phyloP scores from a whole-genome alignment of 352 stramenopile species.

The Phytophthora tubulina region DNA sequence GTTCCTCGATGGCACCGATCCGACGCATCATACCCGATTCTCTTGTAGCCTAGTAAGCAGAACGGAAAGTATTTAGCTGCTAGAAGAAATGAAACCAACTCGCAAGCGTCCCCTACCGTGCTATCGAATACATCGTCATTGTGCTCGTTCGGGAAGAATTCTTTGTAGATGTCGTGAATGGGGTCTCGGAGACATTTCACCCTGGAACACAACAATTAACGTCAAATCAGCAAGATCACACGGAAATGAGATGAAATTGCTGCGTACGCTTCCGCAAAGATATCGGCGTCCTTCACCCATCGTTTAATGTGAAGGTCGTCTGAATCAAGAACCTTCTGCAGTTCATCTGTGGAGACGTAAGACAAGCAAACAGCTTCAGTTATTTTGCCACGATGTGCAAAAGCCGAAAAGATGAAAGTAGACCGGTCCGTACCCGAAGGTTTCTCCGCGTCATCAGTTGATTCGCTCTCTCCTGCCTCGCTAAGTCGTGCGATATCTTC shows the following conservation, averaged over 20 bases:
- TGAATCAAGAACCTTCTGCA: slow-evolving; percentile 58
- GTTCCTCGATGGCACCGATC: slow-evolving; percentile 70
- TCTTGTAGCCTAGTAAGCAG: slow-evolving; percentile 14
- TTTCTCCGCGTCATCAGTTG: slow-evolving; percentile 46
- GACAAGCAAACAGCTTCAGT: neutral
- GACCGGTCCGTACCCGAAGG: slow-evolving; percentile 42
- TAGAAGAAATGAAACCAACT: neutral
- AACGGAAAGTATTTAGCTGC: neutral
- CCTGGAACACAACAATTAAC: slow-evolving; percentile 28
- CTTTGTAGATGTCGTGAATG: slow-evolving; percentile 61
- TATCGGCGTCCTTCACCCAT: slow-evolving; percentile 54
- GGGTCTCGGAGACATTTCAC: slow-evolving; percentile 63
- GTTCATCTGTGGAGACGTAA: slow-evolving; percentile 36
- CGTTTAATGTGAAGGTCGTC: slow-evolving; percentile 61
- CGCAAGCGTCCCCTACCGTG: slow-evolving; percentile 31
- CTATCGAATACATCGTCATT: slow-evolving; percentile 53
- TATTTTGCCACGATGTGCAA: too few species aligned
- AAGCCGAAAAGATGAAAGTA: neutral
- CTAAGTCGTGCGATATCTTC: slow-evolving; percentile 67
- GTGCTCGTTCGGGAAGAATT: slow-evolving; percentile 56
- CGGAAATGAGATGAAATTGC: neutral
- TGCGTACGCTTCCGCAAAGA: slow-evolving; percentile 63
- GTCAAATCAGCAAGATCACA: neutral
- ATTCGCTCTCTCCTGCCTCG: slow-evolving; percentile 51
- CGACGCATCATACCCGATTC: slow-evolving; percentile 45